Evolutionary conservation across 2,329 filamentous ascomycete genomes (phyloP).

Genomic region (Zarea fungicola): DNA sequence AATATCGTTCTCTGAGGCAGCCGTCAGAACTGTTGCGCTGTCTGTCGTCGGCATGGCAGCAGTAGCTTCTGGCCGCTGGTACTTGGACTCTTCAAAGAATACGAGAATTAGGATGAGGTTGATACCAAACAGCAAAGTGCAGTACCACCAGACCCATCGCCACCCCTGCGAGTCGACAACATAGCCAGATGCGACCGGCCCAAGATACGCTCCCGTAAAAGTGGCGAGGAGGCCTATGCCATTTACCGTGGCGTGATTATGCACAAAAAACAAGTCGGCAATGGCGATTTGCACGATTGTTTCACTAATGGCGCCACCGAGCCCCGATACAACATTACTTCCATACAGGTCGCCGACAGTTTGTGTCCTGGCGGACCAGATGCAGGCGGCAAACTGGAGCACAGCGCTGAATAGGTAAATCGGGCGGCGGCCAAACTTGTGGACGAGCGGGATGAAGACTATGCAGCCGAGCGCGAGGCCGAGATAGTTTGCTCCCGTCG

Average conservation of each 20-base stretch:
- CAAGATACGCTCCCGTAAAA: constrained; percentile 25
- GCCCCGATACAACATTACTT: constrained; percentile 31
- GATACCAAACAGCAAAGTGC: constrained; percentile 18
- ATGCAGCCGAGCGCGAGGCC: constrained; percentile 20
- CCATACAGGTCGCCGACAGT: constrained; percentile 38
- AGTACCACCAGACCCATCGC: constrained; percentile 36
- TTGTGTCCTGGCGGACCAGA: constrained; percentile 39
- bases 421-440: constrained; percentile 21
- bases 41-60: too few species aligned
- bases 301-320: constrained; percentile 35
- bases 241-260: constrained; percentile 38
- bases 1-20: constrained; percentile 11
- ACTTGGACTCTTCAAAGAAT: constrained; percentile 31
- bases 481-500: constrained; percentile 13
- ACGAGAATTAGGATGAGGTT: constrained; percentile 19
- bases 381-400: constrained; percentile 28
- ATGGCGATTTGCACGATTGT: constrained; percentile 34
- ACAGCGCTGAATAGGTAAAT: constrained; percentile 30
- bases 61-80: too few species aligned
- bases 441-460: constrained; percentile 19
- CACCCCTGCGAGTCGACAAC: constrained; percentile 21
- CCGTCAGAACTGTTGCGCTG: too few species aligned
- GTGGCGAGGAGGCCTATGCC: constrained; percentile 34
- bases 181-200: constrained; percentile 25
- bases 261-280: constrained; percentile 28